Percentiles rank a stretch among this genome's conserved stretches.
phyloP scores from a whole-genome alignment of 768 basidiomycete species.

The Kockovaella imperatae region DNA sequence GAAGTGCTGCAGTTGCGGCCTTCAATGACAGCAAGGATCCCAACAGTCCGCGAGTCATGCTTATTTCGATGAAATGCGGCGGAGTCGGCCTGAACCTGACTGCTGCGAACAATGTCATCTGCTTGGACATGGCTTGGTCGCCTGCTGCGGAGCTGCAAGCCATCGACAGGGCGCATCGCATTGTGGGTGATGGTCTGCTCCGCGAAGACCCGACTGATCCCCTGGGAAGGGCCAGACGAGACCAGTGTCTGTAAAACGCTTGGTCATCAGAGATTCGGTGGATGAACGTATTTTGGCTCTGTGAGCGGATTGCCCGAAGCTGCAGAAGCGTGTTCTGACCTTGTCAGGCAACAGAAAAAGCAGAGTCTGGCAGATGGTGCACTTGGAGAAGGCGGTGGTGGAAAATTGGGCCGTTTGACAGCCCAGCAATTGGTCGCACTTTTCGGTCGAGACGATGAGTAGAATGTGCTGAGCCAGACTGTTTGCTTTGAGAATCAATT shows the following conservation, averaged over 20 bases:
- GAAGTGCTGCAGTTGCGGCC: conserved; percentile 35
- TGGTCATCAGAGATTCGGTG: conserved; percentile 43
- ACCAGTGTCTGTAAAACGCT: conserved; percentile 40
- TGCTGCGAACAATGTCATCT: conserved; percentile 34
- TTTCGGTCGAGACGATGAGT: conserved; percentile 18
- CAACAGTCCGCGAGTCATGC: conserved; percentile 34
- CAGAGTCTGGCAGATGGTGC: conserved; percentile 42
- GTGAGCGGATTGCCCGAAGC: conserved; percentile 20
- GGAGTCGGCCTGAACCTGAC: conserved; percentile 43
- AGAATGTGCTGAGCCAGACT: conserved; percentile 5
- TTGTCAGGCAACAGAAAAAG: conserved; percentile 22
- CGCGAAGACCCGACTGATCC: background rate
- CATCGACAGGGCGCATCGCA: conserved; percentile 46
- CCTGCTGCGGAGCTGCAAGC: conserved; percentile 33
- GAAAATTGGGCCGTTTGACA: conserved; percentile 30
- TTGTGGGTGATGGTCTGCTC: conserved; percentile 8
- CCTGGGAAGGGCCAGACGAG: conserved; percentile 40
- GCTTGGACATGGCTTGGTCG: conserved; percentile 44
- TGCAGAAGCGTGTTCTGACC: background rate
- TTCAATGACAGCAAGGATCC: conserved; percentile 32
- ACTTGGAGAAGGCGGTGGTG: conserved; percentile 39
- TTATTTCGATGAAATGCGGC: conserved; percentile 44
- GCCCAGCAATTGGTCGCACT: conserved; percentile 30
- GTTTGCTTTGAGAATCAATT: background rate
- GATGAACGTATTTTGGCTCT: conserved; percentile 64